A percentile compares a stretch with the other conserved stretches of the same genome.
Conservation (phyloP, 2,329 filamentous ascomycete genomes). For the Atkinsonella hypoxylon region DNA sequence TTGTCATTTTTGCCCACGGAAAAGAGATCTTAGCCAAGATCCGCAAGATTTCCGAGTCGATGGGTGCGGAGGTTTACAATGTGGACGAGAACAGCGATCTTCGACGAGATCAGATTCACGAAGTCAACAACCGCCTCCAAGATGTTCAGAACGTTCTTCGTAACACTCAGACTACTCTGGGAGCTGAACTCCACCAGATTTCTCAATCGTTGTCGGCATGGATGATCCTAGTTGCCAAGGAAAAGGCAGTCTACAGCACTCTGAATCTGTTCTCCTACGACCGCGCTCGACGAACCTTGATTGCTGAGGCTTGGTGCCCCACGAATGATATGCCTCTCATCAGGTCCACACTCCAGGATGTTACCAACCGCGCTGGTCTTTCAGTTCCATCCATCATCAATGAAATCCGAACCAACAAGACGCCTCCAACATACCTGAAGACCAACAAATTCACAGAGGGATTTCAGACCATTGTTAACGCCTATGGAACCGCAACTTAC, state of each 20-base stretch:
- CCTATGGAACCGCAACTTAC: slow-evolving; percentile 95
- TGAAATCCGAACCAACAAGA: slow-evolving; percentile 94
- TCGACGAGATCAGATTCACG: slow-evolving; percentile 88
- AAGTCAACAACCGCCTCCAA: slow-evolving; percentile 85
- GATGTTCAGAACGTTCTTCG: slow-evolving; percentile 86
- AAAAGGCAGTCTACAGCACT: slow-evolving; percentile 94
- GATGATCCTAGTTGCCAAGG: slow-evolving; percentile 97
- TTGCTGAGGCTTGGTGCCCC: slow-evolving; percentile 95
- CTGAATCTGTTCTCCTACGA: slow-evolving; percentile 97
- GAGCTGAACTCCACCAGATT: slow-evolving; percentile 88
- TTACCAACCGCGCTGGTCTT: slow-evolving; percentile 88
- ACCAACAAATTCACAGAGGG: slow-evolving; percentile 97
- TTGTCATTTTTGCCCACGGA: slow-evolving; percentile 97
- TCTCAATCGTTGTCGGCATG: slow-evolving; percentile 85
- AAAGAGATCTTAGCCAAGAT: slow-evolving; percentile 99
- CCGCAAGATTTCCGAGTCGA: slow-evolving; percentile 94
- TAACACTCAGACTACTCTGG: slow-evolving; percentile 90
- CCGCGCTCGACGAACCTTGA: slow-evolving; percentile 85
- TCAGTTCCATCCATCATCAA: slow-evolving; percentile 99
- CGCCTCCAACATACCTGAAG: slow-evolving; percentile 91
- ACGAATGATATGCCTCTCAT: slow-evolving; percentile 83
- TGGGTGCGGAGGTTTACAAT: slow-evolving; percentile 89
- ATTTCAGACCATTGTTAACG: slow-evolving; percentile 98
- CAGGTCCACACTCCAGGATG: slow-evolving; percentile 87
- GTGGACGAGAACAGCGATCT: slow-evolving; percentile 97